Evolutionary conservation across 345 rosid genomes (phyloP), one percentile per base, ranked within the genome.

Genomic region (Lepidium didymum): DNA sequence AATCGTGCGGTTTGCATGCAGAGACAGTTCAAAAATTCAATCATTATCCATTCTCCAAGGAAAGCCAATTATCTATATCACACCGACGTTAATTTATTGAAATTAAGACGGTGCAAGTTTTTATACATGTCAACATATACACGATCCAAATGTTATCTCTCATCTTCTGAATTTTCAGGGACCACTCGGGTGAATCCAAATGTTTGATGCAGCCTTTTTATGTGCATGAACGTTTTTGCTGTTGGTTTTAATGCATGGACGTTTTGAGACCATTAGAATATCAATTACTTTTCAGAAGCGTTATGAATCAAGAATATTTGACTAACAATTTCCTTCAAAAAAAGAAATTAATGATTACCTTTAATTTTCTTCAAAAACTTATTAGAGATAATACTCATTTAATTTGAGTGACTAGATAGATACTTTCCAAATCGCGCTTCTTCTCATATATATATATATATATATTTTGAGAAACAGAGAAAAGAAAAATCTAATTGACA

Each of bases 31-130:
- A 67, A 21, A 33, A 44, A 47, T 10, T 35, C 62, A 44, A 4
- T 10, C 43, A 3, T 14, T 27, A 13, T 68, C 61, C 11, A 16
- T 9, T 35, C 50, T 79, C 3, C 61, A 78, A 46, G 83, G 83
- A 35, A 79, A 81, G 66, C 50, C 78, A 7, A 83, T 86, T 56
- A 92, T 34, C 77, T 90, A 14, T 87, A 95, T 34, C 97, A 87
- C 70, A 65, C 68, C 14, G 95, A 87, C 56, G 9, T 84, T 19
- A 37, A 78, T 46, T 75, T 64, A 61, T 81, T 83, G 77, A 86
- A 85, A 23, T 1, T 51, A 44, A 29, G 44, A 74, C 16, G 3
- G 5, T 12, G 96, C 85, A 78, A 79, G 66, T 64, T 38, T 6
- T 3, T 34, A 38, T 31, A 51, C 27, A 1, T 35, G 12, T 23